phyloP scores from a whole-genome alignment of 208 protist genomes.

The Acanthamoeba royreba region DNA sequence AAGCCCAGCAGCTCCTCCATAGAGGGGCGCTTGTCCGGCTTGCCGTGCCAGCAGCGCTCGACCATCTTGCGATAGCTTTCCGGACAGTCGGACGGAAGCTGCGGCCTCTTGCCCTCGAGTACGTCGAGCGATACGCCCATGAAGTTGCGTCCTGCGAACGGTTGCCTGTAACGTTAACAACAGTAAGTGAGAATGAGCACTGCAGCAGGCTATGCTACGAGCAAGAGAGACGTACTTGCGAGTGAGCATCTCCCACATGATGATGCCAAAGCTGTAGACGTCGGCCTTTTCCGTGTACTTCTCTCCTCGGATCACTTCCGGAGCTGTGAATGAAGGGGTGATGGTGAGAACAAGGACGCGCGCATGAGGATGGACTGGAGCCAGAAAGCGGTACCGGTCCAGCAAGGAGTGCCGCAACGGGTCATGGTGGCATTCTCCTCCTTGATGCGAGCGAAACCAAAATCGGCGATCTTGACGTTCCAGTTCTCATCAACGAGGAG shows the following conservation, averaged over 20 bases:
- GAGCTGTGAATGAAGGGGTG: background rate
- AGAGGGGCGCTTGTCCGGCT: background rate
- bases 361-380: background rate
- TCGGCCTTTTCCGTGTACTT: background rate
- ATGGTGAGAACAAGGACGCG: background rate
- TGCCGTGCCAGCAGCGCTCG: background rate
- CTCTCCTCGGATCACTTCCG: background rate
- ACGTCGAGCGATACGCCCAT: conserved; percentile 9
- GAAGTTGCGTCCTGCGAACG: conserved; percentile 32
- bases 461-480: conserved; percentile 23
- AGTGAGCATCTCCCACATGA: conserved; percentile 38
- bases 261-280: conserved; percentile 10
- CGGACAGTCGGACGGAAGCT: background rate
- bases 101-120: background rate
- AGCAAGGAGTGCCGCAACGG: conserved; percentile 11
- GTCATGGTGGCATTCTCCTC: conserved; percentile 38
- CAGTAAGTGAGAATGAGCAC: background rate
- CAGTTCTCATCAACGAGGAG: conserved; percentile 43
- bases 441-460: conserved; percentile 3
- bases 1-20: background rate
- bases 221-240: background rate
- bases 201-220: background rate
- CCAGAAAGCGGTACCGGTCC: background rate
- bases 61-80: background rate
- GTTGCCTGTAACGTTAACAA: background rate